Evolutionary conservation across 2,329 filamentous ascomycete genomes (phyloP), one percentile per base, ranked within the genome.

Genomic region (Pseudocercospora cruenta): DNA sequence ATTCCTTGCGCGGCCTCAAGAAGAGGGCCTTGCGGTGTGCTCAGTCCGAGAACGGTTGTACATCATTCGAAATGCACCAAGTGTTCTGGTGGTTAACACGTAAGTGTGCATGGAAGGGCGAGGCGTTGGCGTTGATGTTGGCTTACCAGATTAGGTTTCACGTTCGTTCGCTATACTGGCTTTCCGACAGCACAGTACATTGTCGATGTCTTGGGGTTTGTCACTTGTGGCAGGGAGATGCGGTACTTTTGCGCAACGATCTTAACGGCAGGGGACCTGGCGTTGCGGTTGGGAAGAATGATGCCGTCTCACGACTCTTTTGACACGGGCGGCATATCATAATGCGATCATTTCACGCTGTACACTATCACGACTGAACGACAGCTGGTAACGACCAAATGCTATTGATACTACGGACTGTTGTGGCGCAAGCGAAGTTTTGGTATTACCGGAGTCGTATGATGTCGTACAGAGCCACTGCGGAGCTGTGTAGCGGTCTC

Each of bases 21-120:
- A 75, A 77, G 75, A 66, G 72, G 75, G n/a, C 73, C 74, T 49
- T 82, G 81, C 76, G 73, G 73, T 61, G 78, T 77, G 62, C 71
- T 77, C 70, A 82, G 80, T 66, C 77, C 78, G 65, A 81, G 81
- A 70, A 77, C 73, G 19, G 77, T 84, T 74, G 81, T 80, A 71
- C 82, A 84, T 72, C 80, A 81, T 60, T 80, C 82, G 68, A 82
- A 82, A 70, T 84, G 82, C 68, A 78, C 80, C 68, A 72, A 73
- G 51, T 84, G 82, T 71, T 80, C 81, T 67, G 78, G 79, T 70
- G 82, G 78, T 78, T 76, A 65, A 70, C 14, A 39, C 47, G 61
- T 63, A 58, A 54, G 60, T 58, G 55, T 22, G 47, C 39, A 43
- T 58, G 31, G 31, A 31, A 36, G 4, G 31, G 31, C 21, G n/a